phyloP scores from a whole-genome alignment of 805 yeast genomes.

The Nakazawaea peltata region DNA sequence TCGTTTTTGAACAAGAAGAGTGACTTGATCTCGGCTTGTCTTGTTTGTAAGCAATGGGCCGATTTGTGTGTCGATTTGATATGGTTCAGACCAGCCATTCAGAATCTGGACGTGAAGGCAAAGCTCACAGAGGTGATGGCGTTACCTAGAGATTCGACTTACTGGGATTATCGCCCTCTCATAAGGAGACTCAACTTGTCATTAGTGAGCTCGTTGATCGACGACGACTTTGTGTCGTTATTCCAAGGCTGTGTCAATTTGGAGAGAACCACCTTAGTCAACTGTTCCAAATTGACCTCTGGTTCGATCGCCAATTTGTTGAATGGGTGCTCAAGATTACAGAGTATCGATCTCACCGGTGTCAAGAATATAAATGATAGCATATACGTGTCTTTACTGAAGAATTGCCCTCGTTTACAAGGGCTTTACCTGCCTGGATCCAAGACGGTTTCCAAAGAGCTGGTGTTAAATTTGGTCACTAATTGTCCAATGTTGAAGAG shows the following conservation, averaged over 20 bases:
- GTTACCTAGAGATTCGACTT: conserved; percentile 36
- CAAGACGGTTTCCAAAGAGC: conserved; percentile 54
- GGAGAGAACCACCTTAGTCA: conserved; percentile 80
- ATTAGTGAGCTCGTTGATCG: conserved; percentile 58
- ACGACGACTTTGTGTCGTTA: conserved; percentile 51
- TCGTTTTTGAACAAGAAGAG: conserved; percentile 52
- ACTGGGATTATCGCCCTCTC: conserved; percentile 59
- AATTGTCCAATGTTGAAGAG: conserved; percentile 74
- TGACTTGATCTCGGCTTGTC: conserved; percentile 52
- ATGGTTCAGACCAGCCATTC: conserved; percentile 82
- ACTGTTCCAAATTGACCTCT: conserved; percentile 61
- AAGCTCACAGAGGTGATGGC: conserved; percentile 51
- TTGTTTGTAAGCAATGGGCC: conserved; percentile 80
- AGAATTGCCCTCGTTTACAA: conserved; percentile 68
- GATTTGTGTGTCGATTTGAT: conserved; percentile 66
- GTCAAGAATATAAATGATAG: conserved; percentile 63
- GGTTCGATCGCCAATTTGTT: conserved; percentile 55
- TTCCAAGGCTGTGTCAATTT: conserved; percentile 66
- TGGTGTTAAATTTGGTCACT: conserved; percentile 48
- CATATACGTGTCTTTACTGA: conserved; percentile 60
- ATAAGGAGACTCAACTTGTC: conserved; percentile 78
- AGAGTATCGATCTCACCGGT: conserved; percentile 83
- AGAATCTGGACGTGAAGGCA: conserved; percentile 36
- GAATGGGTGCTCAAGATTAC: conserved; percentile 58
- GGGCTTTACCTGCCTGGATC: conserved; percentile 90